Conservation (phyloP, 495 filamentous ascomycete species). For the Neurospora sp. region DNA sequence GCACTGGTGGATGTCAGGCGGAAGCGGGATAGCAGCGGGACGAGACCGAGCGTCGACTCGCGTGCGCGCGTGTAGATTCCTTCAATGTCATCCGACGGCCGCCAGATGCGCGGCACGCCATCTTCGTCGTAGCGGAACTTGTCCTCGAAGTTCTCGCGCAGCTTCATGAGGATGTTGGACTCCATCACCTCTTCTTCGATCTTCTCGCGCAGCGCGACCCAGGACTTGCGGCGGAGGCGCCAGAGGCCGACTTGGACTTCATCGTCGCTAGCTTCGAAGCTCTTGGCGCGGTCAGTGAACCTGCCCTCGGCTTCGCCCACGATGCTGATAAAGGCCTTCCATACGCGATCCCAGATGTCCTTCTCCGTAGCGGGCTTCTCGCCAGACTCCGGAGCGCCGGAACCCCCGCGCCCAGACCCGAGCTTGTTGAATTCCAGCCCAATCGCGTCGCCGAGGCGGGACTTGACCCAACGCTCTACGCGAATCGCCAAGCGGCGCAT, state of each 20-base stretch:
- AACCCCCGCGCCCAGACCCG: constrained; percentile 72
- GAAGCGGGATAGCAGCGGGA: constrained; percentile 84
- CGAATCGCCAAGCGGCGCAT: constrained; percentile 86
- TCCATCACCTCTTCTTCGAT: constrained; percentile 98
- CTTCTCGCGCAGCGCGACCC: constrained; percentile 79
- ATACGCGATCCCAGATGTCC: constrained; percentile 92
- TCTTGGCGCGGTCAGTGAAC: constrained; percentile 78
- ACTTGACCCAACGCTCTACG: constrained; percentile 86
- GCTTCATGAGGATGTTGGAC: constrained; percentile 87
- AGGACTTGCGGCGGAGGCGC: constrained; percentile 84
- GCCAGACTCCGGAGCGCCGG: constrained; percentile 66
- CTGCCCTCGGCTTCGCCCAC: constrained; percentile 75
- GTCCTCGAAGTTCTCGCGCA: constrained; percentile 97
- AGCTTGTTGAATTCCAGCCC: constrained; percentile 92
- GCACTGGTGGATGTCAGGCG: constrained; percentile 55
- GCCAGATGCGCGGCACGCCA: constrained; percentile 93
- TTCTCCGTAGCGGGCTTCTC: constrained; percentile 65
- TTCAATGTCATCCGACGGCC: constrained; percentile 94
- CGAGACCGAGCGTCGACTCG: constrained; percentile 80
- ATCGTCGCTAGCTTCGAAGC: constrained; percentile 84
- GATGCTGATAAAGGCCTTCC: constrained; percentile 75
- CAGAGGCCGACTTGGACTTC: constrained; percentile 92
- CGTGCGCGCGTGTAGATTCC: constrained; percentile 83
- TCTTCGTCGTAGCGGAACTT: constrained; percentile 96
- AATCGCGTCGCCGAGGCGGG: constrained; percentile 75